phyloP scores from a whole-genome alignment of 306 rosid species.

The Hylodesmum podocarpum region DNA sequence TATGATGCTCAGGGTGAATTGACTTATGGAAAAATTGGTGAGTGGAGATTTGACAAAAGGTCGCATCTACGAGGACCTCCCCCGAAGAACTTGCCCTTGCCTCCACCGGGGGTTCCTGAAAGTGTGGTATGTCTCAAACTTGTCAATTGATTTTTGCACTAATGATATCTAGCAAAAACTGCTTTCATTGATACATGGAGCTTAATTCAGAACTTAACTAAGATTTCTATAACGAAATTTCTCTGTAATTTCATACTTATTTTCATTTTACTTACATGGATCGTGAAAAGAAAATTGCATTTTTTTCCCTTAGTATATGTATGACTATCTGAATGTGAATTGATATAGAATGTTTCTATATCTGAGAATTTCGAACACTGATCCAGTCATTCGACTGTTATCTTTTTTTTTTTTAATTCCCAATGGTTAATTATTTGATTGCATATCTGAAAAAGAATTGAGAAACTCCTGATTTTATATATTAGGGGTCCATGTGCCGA shows the following conservation, averaged over 20 bases:
- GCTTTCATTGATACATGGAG: background rate
- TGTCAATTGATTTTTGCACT: constrained; percentile 1
- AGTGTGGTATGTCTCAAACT: constrained; percentile 81
- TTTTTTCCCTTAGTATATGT: background rate
- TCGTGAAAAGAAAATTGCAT: constrained; percentile 15
- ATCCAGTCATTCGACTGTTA: background rate
- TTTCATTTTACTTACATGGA: constrained; percentile 9
- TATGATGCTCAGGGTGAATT: constrained; percentile 68
- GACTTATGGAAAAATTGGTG: constrained; percentile 86
- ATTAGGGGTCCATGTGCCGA: background rate
- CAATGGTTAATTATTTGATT: background rate
- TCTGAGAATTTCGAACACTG: background rate
- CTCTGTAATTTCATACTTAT: background rate
- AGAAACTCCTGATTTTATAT: background rate
- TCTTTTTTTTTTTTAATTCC: background rate
- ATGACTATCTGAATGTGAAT: background rate
- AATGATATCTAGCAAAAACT: constrained; percentile 17
- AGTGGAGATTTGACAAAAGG: constrained; percentile 98
- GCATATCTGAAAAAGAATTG: background rate
- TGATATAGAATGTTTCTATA: background rate
- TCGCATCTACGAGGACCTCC: constrained; percentile 83
- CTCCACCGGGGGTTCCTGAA: constrained; percentile 97
- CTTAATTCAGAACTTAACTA: background rate
- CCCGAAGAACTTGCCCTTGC: constrained; percentile 76
- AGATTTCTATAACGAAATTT: background rate